Conservation (phyloP, 768 basidiomycete genomes). For the Rhizopogon vesiculosus region DNA sequence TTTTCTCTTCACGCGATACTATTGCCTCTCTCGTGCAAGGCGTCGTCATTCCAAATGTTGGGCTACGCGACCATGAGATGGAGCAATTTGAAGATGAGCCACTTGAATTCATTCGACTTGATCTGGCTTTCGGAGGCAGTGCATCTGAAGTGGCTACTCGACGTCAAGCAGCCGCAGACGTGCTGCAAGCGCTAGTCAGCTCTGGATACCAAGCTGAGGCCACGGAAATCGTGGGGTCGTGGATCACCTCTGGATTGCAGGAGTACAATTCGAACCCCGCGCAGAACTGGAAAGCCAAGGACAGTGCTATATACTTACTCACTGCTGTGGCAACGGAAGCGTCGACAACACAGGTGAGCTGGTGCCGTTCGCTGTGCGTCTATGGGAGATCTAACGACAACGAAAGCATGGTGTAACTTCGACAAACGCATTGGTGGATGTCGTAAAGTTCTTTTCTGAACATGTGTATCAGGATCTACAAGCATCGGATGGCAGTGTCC, state of each 20-base stretch:
- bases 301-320: constrained; percentile 88
- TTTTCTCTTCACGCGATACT: constrained; percentile 81
- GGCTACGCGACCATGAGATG: constrained; percentile 80
- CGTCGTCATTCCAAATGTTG: constrained; percentile 92
- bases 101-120: constrained; percentile 87
- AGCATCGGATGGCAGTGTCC: constrained; percentile 59
- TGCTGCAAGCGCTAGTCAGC: constrained; percentile 85
- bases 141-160: constrained; percentile 75
- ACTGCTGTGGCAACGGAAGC: constrained; percentile 92
- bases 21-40: constrained; percentile 82
- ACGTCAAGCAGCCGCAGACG: constrained; percentile 90
- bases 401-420: constrained; percentile 87
- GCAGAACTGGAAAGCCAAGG: constrained; percentile 85
- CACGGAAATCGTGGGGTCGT: constrained; percentile 83
- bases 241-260: constrained; percentile 71
- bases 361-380: neutral
- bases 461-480: constrained; percentile 86
- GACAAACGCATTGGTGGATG: constrained; percentile 86
- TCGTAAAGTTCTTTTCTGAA: constrained; percentile 93
- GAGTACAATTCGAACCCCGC: constrained; percentile 60
- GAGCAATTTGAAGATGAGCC: constrained; percentile 98
- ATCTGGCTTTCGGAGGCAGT: constrained; percentile 54
- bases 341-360: constrained; percentile 71
- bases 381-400: constrained; percentile 2
- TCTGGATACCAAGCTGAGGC: constrained; percentile 78